Evolutionary conservation across 1,139 yeast species (phyloP).

Genomic region (Arxiozyma telluris): DNA sequence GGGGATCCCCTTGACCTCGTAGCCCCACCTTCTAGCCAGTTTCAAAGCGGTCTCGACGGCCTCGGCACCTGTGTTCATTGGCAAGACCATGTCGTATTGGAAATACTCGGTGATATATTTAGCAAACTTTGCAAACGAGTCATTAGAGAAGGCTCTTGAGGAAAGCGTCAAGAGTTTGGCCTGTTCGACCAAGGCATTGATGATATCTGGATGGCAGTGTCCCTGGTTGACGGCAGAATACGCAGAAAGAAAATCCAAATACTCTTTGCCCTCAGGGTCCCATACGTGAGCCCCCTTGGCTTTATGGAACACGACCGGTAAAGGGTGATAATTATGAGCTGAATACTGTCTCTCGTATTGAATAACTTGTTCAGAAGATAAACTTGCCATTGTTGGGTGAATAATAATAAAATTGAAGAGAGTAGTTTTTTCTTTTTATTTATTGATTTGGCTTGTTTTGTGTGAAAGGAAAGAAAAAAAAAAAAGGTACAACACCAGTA

Average conservation of each 20-base stretch:
- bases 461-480: too few relatives aligned
- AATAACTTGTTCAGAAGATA: slow-evolving; percentile 57
- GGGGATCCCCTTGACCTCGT: slow-evolving; percentile 76
- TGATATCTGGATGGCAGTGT: slow-evolving; percentile 92
- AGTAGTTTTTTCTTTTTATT: too few relatives aligned
- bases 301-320: slow-evolving; percentile 84
- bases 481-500: too few relatives aligned
- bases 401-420: neutral
- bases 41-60: slow-evolving; percentile 95
- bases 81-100: slow-evolving; percentile 85
- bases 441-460: too few relatives aligned
- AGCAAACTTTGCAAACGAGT: slow-evolving; percentile 79
- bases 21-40: slow-evolving; percentile 96
- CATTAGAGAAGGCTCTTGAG: slow-evolving; percentile 89
- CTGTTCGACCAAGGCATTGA: slow-evolving; percentile 78
- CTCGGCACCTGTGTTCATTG: slow-evolving; percentile 98
- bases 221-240: slow-evolving; percentile 98
- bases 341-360: slow-evolving; percentile 72
- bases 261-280: slow-evolving; percentile 93
- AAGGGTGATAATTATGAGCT: slow-evolving; percentile 95
- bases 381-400: neutral
- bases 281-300: slow-evolving; percentile 91
- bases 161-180: slow-evolving; percentile 77
- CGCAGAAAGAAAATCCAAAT: slow-evolving; percentile 81
- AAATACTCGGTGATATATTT: slow-evolving; percentile 84